Evolutionary conservation across 1,139 yeast species (phyloP), one percentile per base, ranked within the genome.

Genomic region (Magnusiomyces fungicola): DNA sequence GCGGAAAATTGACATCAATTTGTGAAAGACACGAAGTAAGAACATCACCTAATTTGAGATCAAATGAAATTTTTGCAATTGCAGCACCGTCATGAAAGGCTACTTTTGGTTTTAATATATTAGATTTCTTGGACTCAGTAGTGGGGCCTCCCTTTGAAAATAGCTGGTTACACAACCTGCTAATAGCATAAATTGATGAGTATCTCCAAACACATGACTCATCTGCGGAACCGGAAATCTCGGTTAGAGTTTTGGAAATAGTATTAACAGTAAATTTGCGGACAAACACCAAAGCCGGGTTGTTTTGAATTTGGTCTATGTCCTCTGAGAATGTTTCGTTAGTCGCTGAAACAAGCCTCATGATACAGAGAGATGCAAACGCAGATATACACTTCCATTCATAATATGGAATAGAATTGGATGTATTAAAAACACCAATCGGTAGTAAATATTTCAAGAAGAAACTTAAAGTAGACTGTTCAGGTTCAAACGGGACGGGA

Each of bases 371-470:
- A 50, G 74, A 73, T 0, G 84, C 76, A 41, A 80, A 63, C 2
- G 75, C 67, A 0, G 84, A 74, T 5, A 81, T 67, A 1, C 79
- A 70, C 36, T 50, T 47, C 59, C 65, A 60, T 50, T 62, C 64
- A 36, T 55, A 56, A 46, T 34, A 53, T 19, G 52, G 58, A 27
- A 51, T 38, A 18, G 53, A 34, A 24, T 54, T 54, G 37, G 50
- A 55, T 22, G 54, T 56, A 18, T 47, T 51, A 27, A 78, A 69
- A 49, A 71, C 70, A 25, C 75, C 73, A 5, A 80, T 73, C 1
- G 85, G 83, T n/a, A 86, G 68, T 47, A 86, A 70, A 59, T 85
- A 92, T 61, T 86, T 89, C 36, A 90, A 66, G 54, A 89, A 76
- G 57, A 85, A 80, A 60, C 86, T 85, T 55, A 89, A 68, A 0